phyloP scores from a whole-genome alignment of 176 grass and related monocot species.

The sorghum (Sorghum bicolor) region DNA sequence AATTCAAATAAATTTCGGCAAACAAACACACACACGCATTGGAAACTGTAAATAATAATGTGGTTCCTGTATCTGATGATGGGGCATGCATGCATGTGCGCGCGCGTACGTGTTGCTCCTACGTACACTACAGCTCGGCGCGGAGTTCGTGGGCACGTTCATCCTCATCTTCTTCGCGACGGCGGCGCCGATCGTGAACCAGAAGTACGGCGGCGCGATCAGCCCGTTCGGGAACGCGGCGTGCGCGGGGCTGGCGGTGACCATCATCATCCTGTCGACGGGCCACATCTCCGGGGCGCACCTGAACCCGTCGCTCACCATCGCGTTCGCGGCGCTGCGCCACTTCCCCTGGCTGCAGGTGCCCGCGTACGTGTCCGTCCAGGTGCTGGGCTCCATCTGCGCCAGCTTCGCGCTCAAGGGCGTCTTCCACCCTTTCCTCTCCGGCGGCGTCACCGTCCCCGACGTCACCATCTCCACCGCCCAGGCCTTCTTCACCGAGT shows the following conservation, averaged over 20 bases:
- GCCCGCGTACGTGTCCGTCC: slow-evolving; percentile 71
- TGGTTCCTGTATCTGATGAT: too few species aligned
- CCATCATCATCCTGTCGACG: slow-evolving; percentile 85
- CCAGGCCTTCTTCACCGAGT: slow-evolving; percentile 96
- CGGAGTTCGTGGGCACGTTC: slow-evolving; percentile 96
- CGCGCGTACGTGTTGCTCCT: too few species aligned
- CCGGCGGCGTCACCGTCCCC: slow-evolving; percentile 91
- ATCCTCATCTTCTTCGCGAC: slow-evolving; percentile 98
- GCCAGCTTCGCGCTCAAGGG: slow-evolving; percentile 92
- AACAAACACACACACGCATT: too few species aligned
- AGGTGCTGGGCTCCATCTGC: slow-evolving; percentile 86
- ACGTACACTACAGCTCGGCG: slow-evolving; percentile 48
- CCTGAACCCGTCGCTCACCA: slow-evolving; percentile 91
- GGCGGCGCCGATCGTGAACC: slow-evolving; percentile 97
- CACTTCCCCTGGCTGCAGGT: slow-evolving; percentile 98
- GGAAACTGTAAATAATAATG: too few species aligned
- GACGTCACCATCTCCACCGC: slow-evolving; percentile 65
- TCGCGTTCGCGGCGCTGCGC: slow-evolving; percentile 85
- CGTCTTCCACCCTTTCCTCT: slow-evolving; percentile 93
- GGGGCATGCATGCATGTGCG: background rate
- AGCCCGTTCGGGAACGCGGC: slow-evolving; percentile 88
- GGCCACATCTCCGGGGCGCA: slow-evolving; percentile 97
- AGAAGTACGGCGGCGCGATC: slow-evolving; percentile 89
- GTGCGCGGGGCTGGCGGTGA: slow-evolving; percentile 79
- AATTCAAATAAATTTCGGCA: background rate